Conservation (phyloP, 2,329 filamentous ascomycete genomes). For the Penicillium sp. region DNA sequence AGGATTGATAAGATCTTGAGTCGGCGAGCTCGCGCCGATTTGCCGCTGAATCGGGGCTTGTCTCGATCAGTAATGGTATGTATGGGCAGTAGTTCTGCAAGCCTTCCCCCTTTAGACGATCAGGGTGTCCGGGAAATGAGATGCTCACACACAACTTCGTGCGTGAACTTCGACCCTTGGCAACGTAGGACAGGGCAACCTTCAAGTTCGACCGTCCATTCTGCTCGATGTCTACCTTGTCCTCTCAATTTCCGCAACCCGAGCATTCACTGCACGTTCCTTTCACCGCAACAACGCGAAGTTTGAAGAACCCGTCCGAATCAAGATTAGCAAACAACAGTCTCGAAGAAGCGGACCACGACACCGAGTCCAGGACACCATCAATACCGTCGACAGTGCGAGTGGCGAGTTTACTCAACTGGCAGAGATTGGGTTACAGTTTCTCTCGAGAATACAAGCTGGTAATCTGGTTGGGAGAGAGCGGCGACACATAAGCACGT, state of each 20-base stretch:
- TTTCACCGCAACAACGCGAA: neutral
- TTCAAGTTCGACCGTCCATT: neutral
- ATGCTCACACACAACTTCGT: neutral
- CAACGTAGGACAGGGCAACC: neutral
- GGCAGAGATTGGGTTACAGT: neutral
- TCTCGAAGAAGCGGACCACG: neutral
- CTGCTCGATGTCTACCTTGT: neutral
- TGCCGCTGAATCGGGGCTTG: neutral
- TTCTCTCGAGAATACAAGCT: neutral
- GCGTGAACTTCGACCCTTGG: neutral
- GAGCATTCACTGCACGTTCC: neutral
- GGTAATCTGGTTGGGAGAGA: neutral
- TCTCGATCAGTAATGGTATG: neutral
- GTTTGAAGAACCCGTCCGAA: neutral
- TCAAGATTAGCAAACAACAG: neutral
- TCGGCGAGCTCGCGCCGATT: neutral
- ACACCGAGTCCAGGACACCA: neutral
- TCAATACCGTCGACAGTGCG: neutral
- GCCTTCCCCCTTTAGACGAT: neutral
- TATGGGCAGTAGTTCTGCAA: neutral
- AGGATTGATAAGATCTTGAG: neutral
- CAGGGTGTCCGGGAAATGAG: neutral
- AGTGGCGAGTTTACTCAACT: neutral
- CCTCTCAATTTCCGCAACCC: neutral
- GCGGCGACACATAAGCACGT: neutral